Conservation (phyloP, 2,329 filamentous ascomycete genomes). For the Endoconidiophora polonica region DNA sequence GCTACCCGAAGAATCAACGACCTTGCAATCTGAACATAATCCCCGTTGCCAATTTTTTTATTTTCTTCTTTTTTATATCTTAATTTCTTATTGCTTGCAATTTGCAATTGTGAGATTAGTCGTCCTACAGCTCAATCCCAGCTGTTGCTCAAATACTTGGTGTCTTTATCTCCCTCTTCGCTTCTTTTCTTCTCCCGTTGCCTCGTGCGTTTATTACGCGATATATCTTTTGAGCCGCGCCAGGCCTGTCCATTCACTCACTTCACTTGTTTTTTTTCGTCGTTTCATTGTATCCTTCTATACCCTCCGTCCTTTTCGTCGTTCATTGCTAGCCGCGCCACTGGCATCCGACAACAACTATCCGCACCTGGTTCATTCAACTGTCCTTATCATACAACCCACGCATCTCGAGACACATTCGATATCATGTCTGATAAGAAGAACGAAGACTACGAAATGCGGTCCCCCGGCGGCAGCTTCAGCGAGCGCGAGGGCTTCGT, state of each 20-base stretch:
- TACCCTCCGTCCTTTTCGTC: slow-evolving; percentile 5
- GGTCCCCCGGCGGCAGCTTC: slow-evolving; percentile 39
- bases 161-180: background rate
- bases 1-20: too few relatives aligned
- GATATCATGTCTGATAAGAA: slow-evolving; percentile 67
- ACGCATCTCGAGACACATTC: too few relatives aligned
- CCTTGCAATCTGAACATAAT: too few relatives aligned
- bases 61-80: background rate
- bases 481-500: slow-evolving; percentile 37
- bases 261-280: background rate
- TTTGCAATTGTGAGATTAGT: background rate
- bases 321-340: background rate
- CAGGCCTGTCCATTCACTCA: slow-evolving; percentile 5
- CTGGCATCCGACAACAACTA: background rate
- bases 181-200: background rate
- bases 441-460: slow-evolving; percentile 63
- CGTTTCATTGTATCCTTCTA: too few relatives aligned
- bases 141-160: background rate
- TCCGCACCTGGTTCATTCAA: background rate
- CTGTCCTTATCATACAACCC: background rate
- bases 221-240: background rate
- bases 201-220: background rate
- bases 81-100: background rate
- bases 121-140: too few relatives aligned
- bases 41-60: background rate